A percentile compares a stretch with the other conserved stretches of the same genome.
phyloP scores from a whole-genome alignment of 306 rosid genomes.

The Quercus bicolor region DNA sequence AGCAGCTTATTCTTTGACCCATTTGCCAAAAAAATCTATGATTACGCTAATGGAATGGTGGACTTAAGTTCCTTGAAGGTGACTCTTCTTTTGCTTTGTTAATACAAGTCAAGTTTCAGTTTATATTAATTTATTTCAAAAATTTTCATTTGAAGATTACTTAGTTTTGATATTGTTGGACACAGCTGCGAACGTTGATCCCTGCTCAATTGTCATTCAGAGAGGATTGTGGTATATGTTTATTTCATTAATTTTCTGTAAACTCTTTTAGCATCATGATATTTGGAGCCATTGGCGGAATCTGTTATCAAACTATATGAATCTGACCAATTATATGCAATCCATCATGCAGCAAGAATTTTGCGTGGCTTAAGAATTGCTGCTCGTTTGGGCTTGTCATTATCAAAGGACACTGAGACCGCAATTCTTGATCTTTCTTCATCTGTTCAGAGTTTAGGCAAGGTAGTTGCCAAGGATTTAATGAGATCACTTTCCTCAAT shows the following conservation, averaged over 20 bases:
- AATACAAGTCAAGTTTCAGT: not conserved
- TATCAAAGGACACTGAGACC: conserved; percentile 52
- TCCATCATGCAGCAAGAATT: conserved; percentile 67
- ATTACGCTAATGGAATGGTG: conserved; percentile 41
- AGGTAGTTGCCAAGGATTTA: conserved; percentile 29
- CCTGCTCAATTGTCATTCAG: conserved; percentile 76
- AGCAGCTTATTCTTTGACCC: conserved; percentile 95
- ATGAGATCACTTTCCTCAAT: conserved; percentile 12
- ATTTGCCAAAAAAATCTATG: conserved; percentile 36
- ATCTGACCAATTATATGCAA: conserved; percentile 21
- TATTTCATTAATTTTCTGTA: conserved; percentile 13
- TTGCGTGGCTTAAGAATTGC: conserved; percentile 92
- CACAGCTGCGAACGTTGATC: conserved; percentile 45
- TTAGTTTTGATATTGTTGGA: conserved; percentile 16
- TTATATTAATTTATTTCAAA: not conserved
- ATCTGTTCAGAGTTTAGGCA: conserved; percentile 27
- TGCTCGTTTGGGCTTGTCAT: conserved; percentile 82
- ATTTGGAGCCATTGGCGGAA: conserved; percentile 16
- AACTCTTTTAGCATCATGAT: conserved; percentile 23
- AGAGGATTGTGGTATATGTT: conserved; percentile 85
- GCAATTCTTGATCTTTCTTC: conserved; percentile 40
- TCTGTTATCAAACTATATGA: conserved; percentile 19
- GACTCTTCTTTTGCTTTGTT: conserved; percentile 7
- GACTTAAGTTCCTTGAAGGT: conserved; percentile 50
- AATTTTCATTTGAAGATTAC: not conserved